Evolutionary conservation across 2,329 filamentous ascomycete species (phyloP), one percentile per base, ranked within the genome.

Genomic region (Geoglossum cookeanum): DNA sequence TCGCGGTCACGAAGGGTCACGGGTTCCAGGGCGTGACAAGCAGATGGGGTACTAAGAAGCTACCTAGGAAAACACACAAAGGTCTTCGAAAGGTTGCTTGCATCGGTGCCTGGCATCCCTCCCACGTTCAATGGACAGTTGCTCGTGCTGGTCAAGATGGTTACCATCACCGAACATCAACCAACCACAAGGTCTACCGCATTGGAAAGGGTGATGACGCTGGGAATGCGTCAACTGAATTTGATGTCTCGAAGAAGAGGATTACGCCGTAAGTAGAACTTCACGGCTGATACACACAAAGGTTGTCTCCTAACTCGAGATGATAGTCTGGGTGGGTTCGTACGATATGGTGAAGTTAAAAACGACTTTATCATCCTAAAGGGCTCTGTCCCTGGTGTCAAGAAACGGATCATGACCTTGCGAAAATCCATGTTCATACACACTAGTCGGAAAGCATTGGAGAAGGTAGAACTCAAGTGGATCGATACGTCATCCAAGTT

Each of bases 141-240:
- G 92, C 91, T 73, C 92, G 92, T 86, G 92, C 92, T 65, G 92
- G 92, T 95, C 92, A 98, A 80, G 83, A 84, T 76, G 92, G 92
- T 81, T 98, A 98, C 85, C 92, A 98, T 76, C 92, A 98, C 80
- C 90, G 92, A 85, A 98, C 92, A 71, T 97, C 92, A 63, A 87
- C 92, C 80, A 98, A 98, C 87, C 92, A 98, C 88, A 98, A 98
- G 87, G 77, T 98, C 72, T 98, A 97, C 87, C 88, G 92, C 67
- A 87, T 98, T 67, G 92, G 91, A 72, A 94, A 92, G 84, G 91
- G 81, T 68, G 79, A 80, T 65, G 87, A 92, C 69, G 88, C 92
- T 72, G 84, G 84, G 74, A 96, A 89, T 77, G 92, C 88, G 68
- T 86, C 91, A 59, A 98, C 92, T 65, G 88, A 96, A 64, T 83